phyloP scores from a whole-genome alignment of 2,329 filamentous ascomycete species.

The Alternaria novae-zelandiae region DNA sequence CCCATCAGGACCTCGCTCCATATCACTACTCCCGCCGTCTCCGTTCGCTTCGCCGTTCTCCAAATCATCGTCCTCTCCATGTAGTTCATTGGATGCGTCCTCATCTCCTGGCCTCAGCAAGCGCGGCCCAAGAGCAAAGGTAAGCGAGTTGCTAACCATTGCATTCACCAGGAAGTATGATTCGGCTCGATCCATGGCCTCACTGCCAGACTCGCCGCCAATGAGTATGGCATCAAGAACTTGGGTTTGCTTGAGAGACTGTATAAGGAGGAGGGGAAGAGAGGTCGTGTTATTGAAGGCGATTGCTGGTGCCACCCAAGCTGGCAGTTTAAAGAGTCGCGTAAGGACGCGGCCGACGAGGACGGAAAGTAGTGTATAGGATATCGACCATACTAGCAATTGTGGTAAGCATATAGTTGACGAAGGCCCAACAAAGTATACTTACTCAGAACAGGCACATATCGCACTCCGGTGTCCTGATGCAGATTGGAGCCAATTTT shows the following conservation, averaged over 20 bases:
- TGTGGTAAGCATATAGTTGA: conserved; percentile 12
- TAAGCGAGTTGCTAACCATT: conserved; percentile 68
- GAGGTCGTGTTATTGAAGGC: conserved; percentile 66
- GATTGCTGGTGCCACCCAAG: conserved; percentile 61
- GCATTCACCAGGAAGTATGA: conserved; percentile 71
- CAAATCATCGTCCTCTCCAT: background rate
- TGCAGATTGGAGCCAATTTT: conserved; percentile 61
- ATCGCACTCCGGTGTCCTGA: conserved; percentile 55
- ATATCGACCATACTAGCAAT: conserved; percentile 57
- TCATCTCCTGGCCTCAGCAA: conserved; percentile 59
- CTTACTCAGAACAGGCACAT: conserved; percentile 57
- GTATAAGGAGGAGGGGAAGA: conserved; percentile 59
- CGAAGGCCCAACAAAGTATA: background rate
- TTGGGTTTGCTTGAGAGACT: conserved; percentile 62
- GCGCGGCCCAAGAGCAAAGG: conserved; percentile 67
- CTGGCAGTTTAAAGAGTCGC: conserved; percentile 56
- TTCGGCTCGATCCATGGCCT: conserved; percentile 65
- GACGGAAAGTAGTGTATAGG: conserved; percentile 59
- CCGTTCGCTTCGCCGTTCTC: conserved; percentile 27
- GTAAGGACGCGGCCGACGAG: conserved; percentile 54
- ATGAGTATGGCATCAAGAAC: conserved; percentile 60
- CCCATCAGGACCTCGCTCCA: conserved; percentile 32
- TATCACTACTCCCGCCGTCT: conserved; percentile 25
- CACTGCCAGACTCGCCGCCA: conserved; percentile 50
- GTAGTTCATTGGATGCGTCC: conserved; percentile 47